Base-by-base conservation (phyloP, 2,329 filamentous ascomycete genomes). In the Westerdykella ornata region DNA sequence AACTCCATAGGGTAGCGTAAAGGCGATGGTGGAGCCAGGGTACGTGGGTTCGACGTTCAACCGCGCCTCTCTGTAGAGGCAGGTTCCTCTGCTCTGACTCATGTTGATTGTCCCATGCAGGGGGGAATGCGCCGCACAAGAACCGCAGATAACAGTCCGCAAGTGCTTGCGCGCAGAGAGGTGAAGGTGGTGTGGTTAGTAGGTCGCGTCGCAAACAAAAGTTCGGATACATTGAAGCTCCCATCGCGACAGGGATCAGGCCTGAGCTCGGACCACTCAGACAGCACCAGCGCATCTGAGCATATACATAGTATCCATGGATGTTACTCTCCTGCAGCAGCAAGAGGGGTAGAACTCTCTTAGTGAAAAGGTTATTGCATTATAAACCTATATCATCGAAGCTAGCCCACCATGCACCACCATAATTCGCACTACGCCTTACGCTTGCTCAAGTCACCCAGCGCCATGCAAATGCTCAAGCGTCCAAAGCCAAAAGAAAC, bases 21-120 rank as follows among this genome's bases (percentile, higher is more conserved):
- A 80, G 56, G 81, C 79, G 62, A 88, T 77, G 57, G 82, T 77
- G 45, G 82, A 84, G 56, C 78, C 78, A 51, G 76, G 73, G 54
- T 78, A 83, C 46, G 80, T 75, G 50, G 82, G 80, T 68, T 92
- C 85, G 56, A 92, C 77, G 67, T 86, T 87, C 67, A 94, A 73
- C 65, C 85, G 82, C 65, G 85, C 88, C 76, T 94, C 88, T 72
- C 88, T 89, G 74, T 85, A 92, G 68, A 86, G 74, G 68, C 78
- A 82, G 50, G 77, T 75, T 52, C 77, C 74, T 59, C 77, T 75
- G 60, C 72, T 67, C 56, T 73, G 72, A 59, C 76, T 78, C 83
- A 87, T 87, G 62, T 73, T n/a, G n/a, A n/a, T 78, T 72, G 74
- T 72, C 75, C 80, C 83, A 84, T 84, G 52, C 53, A 59, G 49